Conservation (phyloP, 225 moss, liverwort and hornwort species). For the Rhytidiadelphus loreus region DNA sequence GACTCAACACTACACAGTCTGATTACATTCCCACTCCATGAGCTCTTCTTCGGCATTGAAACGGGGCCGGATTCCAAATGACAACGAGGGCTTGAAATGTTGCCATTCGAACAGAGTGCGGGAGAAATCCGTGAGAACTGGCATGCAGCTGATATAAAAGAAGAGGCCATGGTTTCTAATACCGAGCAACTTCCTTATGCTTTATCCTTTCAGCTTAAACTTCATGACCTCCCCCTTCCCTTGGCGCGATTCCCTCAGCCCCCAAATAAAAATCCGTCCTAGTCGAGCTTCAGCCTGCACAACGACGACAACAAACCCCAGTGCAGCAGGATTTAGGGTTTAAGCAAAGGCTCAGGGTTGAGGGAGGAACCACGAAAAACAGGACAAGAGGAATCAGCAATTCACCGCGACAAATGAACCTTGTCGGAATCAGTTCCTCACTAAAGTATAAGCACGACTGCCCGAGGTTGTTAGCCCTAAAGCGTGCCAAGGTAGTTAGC, state of each 20-base stretch:
- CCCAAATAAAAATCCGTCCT: neutral
- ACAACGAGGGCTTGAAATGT: neutral
- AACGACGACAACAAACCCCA: neutral
- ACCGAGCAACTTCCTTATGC: neutral
- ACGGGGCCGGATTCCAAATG: neutral
- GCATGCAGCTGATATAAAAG: neutral
- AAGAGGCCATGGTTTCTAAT: constrained; percentile 4
- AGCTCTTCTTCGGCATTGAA: neutral
- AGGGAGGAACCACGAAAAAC: neutral
- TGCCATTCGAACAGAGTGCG: neutral
- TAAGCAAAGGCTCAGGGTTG: neutral
- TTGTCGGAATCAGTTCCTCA: neutral
- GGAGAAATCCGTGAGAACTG: neutral
- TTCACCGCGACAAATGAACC: neutral
- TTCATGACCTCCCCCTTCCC: neutral
- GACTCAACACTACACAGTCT: neutral
- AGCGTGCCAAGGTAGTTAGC: neutral
- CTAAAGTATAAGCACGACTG: neutral
- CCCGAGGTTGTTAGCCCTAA: neutral
- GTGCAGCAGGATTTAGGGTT: neutral
- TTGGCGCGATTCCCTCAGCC: neutral
- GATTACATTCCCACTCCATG: neutral
- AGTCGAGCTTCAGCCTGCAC: neutral
- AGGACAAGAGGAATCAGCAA: neutral
- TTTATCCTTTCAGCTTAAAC: neutral